These are phyloP conservation scores for Triticum urartu DNA, from an alignment of 176 grass and related monocot genomes.

Conservation along the genomic window DNA sequence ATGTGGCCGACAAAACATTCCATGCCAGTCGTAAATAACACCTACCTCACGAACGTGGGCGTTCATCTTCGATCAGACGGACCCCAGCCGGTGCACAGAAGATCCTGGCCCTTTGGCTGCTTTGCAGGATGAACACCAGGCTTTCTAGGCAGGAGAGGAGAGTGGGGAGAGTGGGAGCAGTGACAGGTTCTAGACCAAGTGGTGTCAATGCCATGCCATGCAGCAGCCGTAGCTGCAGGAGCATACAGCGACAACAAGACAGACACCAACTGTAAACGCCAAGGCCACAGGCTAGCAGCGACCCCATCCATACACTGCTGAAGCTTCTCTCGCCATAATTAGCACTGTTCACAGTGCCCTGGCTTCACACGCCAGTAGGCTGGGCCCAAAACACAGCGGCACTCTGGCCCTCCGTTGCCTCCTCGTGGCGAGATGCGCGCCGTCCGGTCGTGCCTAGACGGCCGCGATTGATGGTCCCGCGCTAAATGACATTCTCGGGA, in stretches of 20 bases:
- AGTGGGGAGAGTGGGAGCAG: neutral
- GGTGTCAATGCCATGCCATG: conserved; percentile 32
- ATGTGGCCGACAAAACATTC: neutral
- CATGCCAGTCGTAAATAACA: neutral
- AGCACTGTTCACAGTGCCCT: neutral
- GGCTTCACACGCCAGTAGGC: neutral
- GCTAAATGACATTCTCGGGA: neutral
- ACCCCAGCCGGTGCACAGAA: neutral
- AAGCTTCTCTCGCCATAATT: conserved; percentile 45
- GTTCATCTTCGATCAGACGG: no score
- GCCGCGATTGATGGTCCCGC: conserved; percentile 35
- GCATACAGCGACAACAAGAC: conserved; percentile 25
- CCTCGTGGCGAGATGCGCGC: conserved; percentile 40
- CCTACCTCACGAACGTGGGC: no score
- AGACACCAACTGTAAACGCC: conserved; percentile 19
- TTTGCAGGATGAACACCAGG: conserved; percentile 35
- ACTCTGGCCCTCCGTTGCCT: conserved; percentile 27
- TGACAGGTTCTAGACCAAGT: conserved; percentile 50
- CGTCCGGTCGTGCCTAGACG: conserved; percentile 44
- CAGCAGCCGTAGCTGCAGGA: neutral
- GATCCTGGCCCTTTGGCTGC: conserved; percentile 18
- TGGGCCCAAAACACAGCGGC: neutral
- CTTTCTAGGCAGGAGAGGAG: neutral
- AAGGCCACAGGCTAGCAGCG: conserved; percentile 1
- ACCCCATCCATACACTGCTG: neutral